phyloP scores from a whole-genome alignment of 495 filamentous ascomycete species.

The Hapsidospora chrysogenum region DNA sequence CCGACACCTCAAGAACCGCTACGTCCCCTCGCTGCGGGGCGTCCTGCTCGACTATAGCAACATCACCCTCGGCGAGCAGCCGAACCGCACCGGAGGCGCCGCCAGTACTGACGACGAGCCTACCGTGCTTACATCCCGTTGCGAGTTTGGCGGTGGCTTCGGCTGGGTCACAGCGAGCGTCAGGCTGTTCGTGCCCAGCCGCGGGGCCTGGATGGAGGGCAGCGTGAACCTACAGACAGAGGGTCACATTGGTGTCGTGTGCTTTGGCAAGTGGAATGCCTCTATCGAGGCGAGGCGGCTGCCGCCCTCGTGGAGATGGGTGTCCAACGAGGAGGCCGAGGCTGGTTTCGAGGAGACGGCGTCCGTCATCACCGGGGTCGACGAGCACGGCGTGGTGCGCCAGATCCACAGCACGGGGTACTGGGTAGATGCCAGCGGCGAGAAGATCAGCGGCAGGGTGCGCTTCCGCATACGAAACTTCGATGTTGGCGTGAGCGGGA shows the following conservation, averaged over 20 bases:
- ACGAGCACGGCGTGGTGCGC: conserved; percentile 1
- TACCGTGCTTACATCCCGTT: conserved; percentile 18
- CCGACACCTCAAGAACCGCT: conserved; percentile 26
- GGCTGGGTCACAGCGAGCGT: conserved; percentile 30
- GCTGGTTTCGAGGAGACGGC: conserved; percentile 8
- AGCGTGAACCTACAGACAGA: conserved; percentile 28
- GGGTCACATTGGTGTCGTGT: conserved; percentile 30
- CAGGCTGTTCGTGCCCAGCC: conserved; percentile 23
- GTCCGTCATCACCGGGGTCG: conserved; percentile 11
- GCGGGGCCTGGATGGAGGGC: conserved; percentile 32
- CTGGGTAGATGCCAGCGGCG: conserved; percentile 22
- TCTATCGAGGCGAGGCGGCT: conserved; percentile 29
- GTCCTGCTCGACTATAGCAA: conserved; percentile 29
- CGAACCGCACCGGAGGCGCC: conserved; percentile 15
- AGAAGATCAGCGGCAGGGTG: conserved; percentile 21
- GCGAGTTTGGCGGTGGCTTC: conserved; percentile 28
- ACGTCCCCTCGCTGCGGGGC: conserved; percentile 25
- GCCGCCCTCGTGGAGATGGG: conserved; percentile 28
- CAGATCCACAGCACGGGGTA: conserved; percentile 33
- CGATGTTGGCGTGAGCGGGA: conserved; percentile 29
- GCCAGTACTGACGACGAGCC: conserved; percentile 21
- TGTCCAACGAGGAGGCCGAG: conserved; percentile 12
- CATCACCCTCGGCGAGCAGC: conserved; percentile 24
- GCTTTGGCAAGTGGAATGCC: conserved; percentile 32
- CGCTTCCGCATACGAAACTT: conserved; percentile 33